phyloP scores from a whole-genome alignment of 2,329 filamentous ascomycete genomes.

The Teratosphaeria viscida region DNA sequence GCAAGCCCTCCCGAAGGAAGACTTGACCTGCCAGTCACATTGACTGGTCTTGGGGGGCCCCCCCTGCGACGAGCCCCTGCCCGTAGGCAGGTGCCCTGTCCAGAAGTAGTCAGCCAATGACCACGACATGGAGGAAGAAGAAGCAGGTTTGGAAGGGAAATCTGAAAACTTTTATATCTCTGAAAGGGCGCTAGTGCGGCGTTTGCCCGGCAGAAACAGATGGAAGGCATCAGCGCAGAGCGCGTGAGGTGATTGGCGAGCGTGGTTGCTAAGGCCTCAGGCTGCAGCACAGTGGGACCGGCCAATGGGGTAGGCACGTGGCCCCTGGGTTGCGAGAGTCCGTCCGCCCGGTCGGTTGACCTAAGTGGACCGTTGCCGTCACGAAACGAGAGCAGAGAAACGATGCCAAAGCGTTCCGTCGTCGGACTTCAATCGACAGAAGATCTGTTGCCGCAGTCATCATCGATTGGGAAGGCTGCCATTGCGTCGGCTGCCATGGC shows the following conservation, averaged over 20 bases:
- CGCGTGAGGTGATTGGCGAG: not conserved
- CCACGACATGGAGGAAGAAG: not conserved
- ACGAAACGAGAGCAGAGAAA: not conserved
- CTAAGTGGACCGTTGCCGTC: not conserved
- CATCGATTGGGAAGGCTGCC: not conserved
- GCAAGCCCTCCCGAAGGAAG: not conserved
- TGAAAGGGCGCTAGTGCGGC: not conserved
- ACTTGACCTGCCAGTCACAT: not conserved
- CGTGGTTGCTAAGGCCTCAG: not conserved
- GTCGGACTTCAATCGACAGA: no score
- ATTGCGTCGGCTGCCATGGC: not conserved
- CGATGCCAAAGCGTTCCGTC: not conserved
- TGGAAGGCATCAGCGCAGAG: not conserved
- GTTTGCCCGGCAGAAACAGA: not conserved
- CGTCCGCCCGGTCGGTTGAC: not conserved
- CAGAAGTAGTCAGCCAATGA: not conserved
- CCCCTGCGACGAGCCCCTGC: not conserved
- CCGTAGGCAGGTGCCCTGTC: not conserved
- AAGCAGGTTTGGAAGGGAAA: not conserved
- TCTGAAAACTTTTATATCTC: not conserved
- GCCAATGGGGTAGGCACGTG: not conserved
- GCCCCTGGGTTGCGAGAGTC: not conserved
- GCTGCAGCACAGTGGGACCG: not conserved
- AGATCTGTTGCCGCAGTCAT: not conserved
- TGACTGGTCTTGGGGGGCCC: no score